phyloP scores from a whole-genome alignment of 2,329 filamentous ascomycete genomes.

The Trichoderma simmonsii region DNA sequence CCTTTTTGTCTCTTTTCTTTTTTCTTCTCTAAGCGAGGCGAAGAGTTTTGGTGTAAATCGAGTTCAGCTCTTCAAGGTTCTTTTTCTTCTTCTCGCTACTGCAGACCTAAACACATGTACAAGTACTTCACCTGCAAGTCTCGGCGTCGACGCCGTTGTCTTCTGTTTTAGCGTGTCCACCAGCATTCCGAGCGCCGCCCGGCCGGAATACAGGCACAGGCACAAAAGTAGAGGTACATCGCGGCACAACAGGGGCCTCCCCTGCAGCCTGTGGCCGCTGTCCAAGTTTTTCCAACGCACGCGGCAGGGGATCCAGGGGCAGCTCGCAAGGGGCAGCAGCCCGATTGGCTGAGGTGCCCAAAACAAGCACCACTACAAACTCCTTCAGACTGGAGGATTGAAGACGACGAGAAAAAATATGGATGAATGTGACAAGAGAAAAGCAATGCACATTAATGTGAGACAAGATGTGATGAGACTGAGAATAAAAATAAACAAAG shows the following conservation, averaged over 20 bases:
- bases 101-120: neutral
- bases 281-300: neutral
- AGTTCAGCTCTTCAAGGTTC: neutral
- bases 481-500: neutral
- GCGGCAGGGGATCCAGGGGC: constrained; percentile 4
- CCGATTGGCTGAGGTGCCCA: neutral
- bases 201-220: neutral
- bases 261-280: neutral
- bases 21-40: neutral
- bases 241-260: neutral
- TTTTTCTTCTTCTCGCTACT: neutral
- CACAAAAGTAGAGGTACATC: neutral
- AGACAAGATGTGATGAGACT: neutral
- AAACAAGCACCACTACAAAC: neutral
- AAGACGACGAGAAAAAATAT: neutral
- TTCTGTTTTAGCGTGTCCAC: neutral
- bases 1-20: neutral
- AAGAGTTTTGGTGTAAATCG: neutral
- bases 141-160: neutral
- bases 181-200: neutral
- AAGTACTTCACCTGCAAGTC: neutral
- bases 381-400: neutral
- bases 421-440: too few relatives aligned
- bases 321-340: constrained; percentile 4
- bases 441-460: neutral